These are phyloP conservation scores for Magnaporthiopsis rhizophila DNA, from an alignment of 2,329 filamentous ascomycete species.

Conservation along the genomic window DNA sequence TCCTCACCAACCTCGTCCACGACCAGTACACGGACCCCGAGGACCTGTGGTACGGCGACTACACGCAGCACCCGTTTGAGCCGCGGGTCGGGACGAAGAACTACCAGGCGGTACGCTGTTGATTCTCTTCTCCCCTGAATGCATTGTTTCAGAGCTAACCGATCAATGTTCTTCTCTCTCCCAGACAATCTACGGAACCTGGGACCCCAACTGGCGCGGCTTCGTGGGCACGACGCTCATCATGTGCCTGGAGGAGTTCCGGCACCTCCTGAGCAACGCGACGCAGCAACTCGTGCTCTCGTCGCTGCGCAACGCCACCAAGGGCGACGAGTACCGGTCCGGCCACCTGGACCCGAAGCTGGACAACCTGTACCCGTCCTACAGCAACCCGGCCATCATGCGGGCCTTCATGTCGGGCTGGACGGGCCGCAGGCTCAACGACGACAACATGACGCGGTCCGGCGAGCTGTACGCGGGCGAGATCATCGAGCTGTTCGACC, in stretches of 20 bases:
- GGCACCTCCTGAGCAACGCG: conserved; percentile 30
- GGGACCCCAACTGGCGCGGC: conserved; percentile 58
- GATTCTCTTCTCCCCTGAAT: conserved; percentile 10
- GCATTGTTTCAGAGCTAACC: conserved; percentile 23
- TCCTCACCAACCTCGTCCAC: conserved; percentile 44
- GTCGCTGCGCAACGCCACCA: conserved; percentile 44
- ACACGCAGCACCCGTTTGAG: conserved; percentile 47
- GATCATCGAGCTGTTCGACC: conserved; percentile 48
- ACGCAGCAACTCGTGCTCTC: conserved; percentile 38
- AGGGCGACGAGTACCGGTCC: conserved; percentile 54
- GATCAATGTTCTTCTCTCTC: neutral
- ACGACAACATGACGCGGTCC: conserved; percentile 49
- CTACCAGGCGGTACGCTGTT: conserved; percentile 29
- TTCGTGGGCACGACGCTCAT: conserved; percentile 54
- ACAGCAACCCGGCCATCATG: conserved; percentile 38
- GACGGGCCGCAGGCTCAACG: conserved; percentile 44
- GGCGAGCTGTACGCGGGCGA: conserved; percentile 49
- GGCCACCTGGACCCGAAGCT: conserved; percentile 41
- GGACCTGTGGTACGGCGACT: conserved; percentile 45
- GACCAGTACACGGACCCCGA: conserved; percentile 43
- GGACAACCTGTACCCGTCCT: conserved; percentile 53
- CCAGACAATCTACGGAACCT: conserved; percentile 37
- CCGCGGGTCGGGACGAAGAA: conserved; percentile 43
- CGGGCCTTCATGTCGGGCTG: conserved; percentile 53
- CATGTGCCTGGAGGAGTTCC: conserved; percentile 50